Conservation (phyloP, 805 yeast genomes). For the Candida sithepensis region DNA sequence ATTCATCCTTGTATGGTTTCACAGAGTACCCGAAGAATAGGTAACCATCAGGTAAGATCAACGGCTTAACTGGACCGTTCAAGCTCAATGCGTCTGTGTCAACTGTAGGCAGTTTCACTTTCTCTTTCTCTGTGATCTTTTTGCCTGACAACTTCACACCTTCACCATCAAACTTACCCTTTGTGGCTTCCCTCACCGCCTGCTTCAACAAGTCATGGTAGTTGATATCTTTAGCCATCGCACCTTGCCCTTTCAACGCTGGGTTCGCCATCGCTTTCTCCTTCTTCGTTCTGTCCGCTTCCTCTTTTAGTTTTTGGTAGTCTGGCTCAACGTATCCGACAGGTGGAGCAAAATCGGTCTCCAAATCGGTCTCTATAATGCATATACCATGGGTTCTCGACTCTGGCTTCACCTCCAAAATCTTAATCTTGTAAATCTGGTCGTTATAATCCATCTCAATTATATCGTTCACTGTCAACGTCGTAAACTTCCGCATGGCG, state of each 20-base stretch:
- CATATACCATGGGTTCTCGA: slow-evolving; percentile 66
- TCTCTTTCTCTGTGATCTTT: slow-evolving; percentile 23
- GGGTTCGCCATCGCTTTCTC: slow-evolving; percentile 36
- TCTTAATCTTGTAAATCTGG: slow-evolving; percentile 71
- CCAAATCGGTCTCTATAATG: slow-evolving; percentile 94
- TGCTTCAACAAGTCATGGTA: slow-evolving; percentile 56
- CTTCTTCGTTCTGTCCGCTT: slow-evolving; percentile 34
- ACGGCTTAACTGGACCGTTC: slow-evolving; percentile 65
- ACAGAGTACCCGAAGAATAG: slow-evolving; percentile 92
- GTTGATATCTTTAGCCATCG: slow-evolving; percentile 74
- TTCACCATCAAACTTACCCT: slow-evolving; percentile 46
- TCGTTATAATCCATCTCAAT: slow-evolving; percentile 84
- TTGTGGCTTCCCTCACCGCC: slow-evolving; percentile 29
- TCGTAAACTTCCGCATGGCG: slow-evolving; percentile 84
- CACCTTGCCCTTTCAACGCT: slow-evolving; percentile 41
- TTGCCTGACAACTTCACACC: slow-evolving; percentile 76
- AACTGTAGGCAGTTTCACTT: slow-evolving; percentile 13
- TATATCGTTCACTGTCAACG: slow-evolving; percentile 78
- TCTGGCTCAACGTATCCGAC: slow-evolving; percentile 97
- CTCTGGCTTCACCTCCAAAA: slow-evolving; percentile 84
- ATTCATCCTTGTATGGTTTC: slow-evolving; percentile 41
- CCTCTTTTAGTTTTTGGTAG: slow-evolving; percentile 40
- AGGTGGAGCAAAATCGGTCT: slow-evolving; percentile 98
- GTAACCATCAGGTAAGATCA: slow-evolving; percentile 77
- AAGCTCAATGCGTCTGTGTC: slow-evolving; percentile 35